These are phyloP conservation scores for Sclerotinia sclerotiorum DNA, from an alignment of 2,329 filamentous ascomycete genomes.

Conservation along the genomic window DNA sequence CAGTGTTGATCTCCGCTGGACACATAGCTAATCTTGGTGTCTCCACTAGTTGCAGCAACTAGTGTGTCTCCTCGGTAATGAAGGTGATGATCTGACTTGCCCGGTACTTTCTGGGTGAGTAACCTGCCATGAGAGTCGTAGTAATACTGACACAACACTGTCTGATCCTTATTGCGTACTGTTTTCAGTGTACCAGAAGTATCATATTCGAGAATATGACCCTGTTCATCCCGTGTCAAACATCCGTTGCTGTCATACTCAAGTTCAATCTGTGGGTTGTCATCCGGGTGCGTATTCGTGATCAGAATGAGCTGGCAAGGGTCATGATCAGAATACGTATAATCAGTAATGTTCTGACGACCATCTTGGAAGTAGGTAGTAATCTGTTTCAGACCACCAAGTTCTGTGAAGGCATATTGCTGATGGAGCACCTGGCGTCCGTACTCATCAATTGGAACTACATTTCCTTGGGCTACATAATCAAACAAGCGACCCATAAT, in stretches of 20 bases:
- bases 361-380: neutral
- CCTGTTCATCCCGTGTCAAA: neutral
- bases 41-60: neutral
- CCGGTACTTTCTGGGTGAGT: neutral
- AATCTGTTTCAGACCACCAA: neutral
- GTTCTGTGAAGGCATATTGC: neutral
- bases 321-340: neutral
- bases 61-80: neutral
- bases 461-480: neutral
- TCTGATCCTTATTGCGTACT: neutral
- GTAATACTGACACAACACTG: neutral
- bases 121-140: neutral
- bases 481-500: neutral
- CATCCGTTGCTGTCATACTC: neutral
- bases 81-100: neutral
- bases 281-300: neutral
- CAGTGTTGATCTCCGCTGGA: slow-evolving; percentile 4
- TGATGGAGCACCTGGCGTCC: neutral
- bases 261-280: neutral
- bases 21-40: neutral
- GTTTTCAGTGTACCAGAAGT: neutral
- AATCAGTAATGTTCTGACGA: neutral
- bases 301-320: neutral
- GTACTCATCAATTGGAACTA: neutral
- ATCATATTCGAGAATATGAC: neutral